Percentiles rank a stretch among this genome's conserved stretches.
phyloP scores from a whole-genome alignment of 495 filamentous ascomycete species.

The Cenococcum geophilum region DNA sequence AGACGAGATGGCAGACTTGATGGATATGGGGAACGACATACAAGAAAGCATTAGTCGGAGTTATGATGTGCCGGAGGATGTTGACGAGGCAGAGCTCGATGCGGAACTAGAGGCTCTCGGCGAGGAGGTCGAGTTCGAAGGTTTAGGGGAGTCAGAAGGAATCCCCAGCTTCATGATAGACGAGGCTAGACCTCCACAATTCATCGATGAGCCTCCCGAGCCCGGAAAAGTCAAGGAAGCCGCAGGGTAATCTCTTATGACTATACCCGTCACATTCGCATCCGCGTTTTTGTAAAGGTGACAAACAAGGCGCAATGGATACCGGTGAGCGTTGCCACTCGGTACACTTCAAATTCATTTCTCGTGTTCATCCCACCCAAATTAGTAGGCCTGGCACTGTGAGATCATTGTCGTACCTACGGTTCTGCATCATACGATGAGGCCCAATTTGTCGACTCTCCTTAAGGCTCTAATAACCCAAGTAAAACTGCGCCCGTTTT shows the following conservation, averaged over 20 bases:
- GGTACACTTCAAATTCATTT: background rate
- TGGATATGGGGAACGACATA: constrained; percentile 98
- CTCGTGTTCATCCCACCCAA: background rate
- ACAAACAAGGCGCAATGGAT: background rate
- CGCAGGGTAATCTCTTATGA: constrained; percentile 45
- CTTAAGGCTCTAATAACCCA: too few species aligned
- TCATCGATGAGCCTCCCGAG: constrained; percentile 63
- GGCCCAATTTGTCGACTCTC: too few species aligned
- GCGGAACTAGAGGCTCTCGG: constrained; percentile 93
- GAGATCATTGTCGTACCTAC: too few species aligned
- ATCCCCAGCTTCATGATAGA: constrained; percentile 86
- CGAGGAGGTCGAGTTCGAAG: constrained; percentile 72
- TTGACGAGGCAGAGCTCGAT: constrained; percentile 95
- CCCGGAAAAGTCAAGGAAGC: constrained; percentile 71
- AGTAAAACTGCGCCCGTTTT: too few species aligned
- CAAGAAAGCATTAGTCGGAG: constrained; percentile 90
- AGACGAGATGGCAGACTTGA: constrained; percentile 97
- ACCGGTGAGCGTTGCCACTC: background rate
- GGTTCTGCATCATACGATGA: too few species aligned
- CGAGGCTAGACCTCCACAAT: constrained; percentile 70
- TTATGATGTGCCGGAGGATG: constrained; percentile 95
- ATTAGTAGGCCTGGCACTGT: too few species aligned
- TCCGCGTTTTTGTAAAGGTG: background rate
- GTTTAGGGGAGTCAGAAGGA: constrained; percentile 52
- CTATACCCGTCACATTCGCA: background rate